Percentiles rank a stretch among this genome's conserved stretches.
These are phyloP conservation scores for Collybia mongolica DNA, from an alignment of 768 basidiomycete genomes.

Conservation along the genomic window DNA sequence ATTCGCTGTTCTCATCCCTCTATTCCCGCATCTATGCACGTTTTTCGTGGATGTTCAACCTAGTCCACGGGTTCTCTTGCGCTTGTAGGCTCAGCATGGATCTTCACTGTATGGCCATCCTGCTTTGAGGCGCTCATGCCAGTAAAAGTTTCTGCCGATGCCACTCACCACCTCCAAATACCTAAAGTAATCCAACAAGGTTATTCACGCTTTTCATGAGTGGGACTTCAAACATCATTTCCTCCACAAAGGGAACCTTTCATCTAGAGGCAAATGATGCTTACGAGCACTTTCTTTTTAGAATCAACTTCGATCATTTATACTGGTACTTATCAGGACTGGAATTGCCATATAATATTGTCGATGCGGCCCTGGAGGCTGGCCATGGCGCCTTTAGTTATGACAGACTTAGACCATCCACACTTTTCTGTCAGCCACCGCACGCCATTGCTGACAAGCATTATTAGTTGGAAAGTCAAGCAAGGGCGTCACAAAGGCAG, in stretches of 20 bases:
- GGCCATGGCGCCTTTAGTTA: constrained; percentile 19
- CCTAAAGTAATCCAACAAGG: constrained; percentile 2
- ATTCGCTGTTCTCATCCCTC: no score
- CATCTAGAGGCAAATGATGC: constrained; percentile 1
- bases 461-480: constrained; percentile 15
- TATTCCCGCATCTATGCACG: no score
- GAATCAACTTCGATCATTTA: constrained; percentile 19
- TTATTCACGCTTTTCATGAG: constrained; percentile 2
- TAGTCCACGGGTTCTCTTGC: no score
- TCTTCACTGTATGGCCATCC: no score
- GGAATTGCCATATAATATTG: constrained; percentile 19
- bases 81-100: no score
- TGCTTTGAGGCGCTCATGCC: no score
- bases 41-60: no score
- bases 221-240: constrained; percentile 2
- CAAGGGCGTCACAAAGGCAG: constrained; percentile 21
- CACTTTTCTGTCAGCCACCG: neutral
- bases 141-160: constrained; percentile 1
- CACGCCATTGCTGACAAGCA: neutral
- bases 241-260: neutral
- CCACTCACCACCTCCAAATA: neutral
- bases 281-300: constrained; percentile 3
- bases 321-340: constrained; percentile 21
- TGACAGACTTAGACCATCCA: constrained; percentile 18
- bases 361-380: constrained; percentile 12